Evolutionary conservation across 2,329 filamentous ascomycete genomes (phyloP).

Genomic region (Fusarium sp.): DNA sequence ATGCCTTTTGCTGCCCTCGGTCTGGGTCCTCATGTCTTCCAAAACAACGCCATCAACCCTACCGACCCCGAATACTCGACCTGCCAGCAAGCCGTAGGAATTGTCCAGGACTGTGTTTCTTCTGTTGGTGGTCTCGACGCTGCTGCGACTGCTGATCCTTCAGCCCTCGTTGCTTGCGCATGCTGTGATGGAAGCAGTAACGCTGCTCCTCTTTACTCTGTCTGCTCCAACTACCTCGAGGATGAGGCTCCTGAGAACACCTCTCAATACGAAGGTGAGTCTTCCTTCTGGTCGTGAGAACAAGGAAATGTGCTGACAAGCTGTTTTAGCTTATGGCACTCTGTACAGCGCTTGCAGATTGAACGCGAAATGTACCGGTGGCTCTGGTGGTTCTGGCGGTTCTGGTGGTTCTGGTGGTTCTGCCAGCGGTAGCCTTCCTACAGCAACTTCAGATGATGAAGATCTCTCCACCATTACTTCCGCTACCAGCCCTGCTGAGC

Average conservation of each 20-base stretch:
- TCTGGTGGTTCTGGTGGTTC: not conserved
- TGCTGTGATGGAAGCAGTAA: constrained; percentile 41
- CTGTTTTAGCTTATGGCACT: constrained; percentile 40
- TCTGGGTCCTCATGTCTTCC: constrained; percentile 31
- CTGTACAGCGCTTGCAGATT: constrained; percentile 41
- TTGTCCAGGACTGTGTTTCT: constrained; percentile 39
- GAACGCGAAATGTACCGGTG: constrained; percentile 13
- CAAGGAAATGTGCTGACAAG: constrained; percentile 10
- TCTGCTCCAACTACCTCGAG: constrained; percentile 45
- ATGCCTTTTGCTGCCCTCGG: constrained; percentile 29
- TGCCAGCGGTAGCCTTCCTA: not conserved
- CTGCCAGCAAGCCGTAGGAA: constrained; percentile 36
- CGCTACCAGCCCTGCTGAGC: constrained; percentile 13
- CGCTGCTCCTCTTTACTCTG: constrained; percentile 43
- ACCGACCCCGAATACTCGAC: constrained; percentile 40
- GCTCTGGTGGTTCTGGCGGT: not conserved
- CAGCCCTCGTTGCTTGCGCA: constrained; percentile 42
- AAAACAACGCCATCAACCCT: constrained; percentile 41
- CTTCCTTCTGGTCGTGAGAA: not conserved
- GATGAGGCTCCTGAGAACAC: constrained; percentile 36
- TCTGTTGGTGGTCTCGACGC: constrained; percentile 39
- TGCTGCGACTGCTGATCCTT: constrained; percentile 37
- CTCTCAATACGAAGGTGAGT: constrained; percentile 42
- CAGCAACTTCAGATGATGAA: constrained; percentile 3
- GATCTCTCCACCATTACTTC: constrained; percentile 20